A percentile compares a stretch with the other conserved stretches of the same genome.
phyloP scores from a whole-genome alignment of 1,139 yeast genomes.

The Geotrichum aggregatum region DNA sequence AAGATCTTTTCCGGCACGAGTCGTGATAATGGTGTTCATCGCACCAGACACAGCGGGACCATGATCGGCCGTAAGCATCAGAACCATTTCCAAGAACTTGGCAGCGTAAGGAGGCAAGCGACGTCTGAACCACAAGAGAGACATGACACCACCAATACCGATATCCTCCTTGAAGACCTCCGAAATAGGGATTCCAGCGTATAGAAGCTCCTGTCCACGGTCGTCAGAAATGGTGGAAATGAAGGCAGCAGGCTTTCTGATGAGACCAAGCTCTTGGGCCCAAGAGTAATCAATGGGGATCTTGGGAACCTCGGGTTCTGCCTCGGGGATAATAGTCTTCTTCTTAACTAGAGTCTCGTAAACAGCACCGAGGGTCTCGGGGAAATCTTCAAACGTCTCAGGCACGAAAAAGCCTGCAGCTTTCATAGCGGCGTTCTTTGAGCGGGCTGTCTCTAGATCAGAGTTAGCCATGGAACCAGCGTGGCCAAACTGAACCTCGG shows the following conservation, averaged over 20 bases:
- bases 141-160: constrained; percentile 49
- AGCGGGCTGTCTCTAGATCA: constrained; percentile 44
- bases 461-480: constrained; percentile 50
- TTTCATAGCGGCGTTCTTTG: constrained; percentile 47
- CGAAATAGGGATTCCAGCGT: constrained; percentile 48
- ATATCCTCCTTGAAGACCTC: constrained; percentile 48
- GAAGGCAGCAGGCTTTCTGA: constrained; percentile 48
- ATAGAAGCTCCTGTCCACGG: constrained; percentile 46
- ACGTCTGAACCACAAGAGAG: constrained; percentile 47
- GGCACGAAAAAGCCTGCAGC: constrained; percentile 47
- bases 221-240: constrained; percentile 48
- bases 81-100: constrained; percentile 47
- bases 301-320: constrained; percentile 47
- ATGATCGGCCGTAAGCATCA: constrained; percentile 48
- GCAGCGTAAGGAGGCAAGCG: constrained; percentile 45
- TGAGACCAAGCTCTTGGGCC: constrained; percentile 48
- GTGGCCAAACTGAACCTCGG: constrained; percentile 49
- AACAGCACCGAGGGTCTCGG: constrained; percentile 40
- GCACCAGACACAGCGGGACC: constrained; percentile 50
- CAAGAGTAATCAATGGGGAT: constrained; percentile 48
- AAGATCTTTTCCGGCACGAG: constrained; percentile 48
- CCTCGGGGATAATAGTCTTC: constrained; percentile 40
- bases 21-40: constrained; percentile 48
- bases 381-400: constrained; percentile 47
- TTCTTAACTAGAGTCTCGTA: constrained; percentile 40